Base-by-base conservation (phyloP, 2,329 filamentous ascomycete genomes). In the Madurella fahalii region DNA sequence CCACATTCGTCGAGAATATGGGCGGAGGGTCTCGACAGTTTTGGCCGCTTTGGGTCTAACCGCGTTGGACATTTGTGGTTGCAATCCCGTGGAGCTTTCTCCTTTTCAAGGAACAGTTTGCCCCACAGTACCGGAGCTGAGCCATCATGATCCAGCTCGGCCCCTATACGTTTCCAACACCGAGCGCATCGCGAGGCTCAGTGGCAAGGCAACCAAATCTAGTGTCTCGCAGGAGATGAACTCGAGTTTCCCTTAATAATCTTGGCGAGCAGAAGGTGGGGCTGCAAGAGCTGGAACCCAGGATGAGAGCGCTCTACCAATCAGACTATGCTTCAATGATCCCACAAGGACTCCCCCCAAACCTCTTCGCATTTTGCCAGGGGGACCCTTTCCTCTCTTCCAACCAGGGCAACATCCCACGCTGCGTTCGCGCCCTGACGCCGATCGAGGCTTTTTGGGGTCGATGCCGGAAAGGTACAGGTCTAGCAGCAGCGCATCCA, bases 361-460 rank as follows among this genome's bases (percentile, higher is more conserved):
- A 47, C n/a, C n/a, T n/a, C n/a, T 41, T 45, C 42, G 11, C 47
- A 13, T 13, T 16, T 34, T 25, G 25, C 43, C 57, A 54, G 51
- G 55, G 51, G 55, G 53, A 40, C 11, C 18, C 37, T 30, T 54
- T 57, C 42, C 42, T 41, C 25, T 17, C 8, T 44, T 11, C 34
- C 52, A 48, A 48, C 39, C 47, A 45, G 37, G 42, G 47, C n/a
- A 37, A 37, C 54, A 60, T 54, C 60, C 60, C 60, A 56, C 60
- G 60, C 58, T 46, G 52, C 49, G 18, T 17, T 53, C 50, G 43
- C 37, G 50, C 53, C 34, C 25, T 48, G 40, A 45, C 37, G 57
- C 57, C 58, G 51, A 58, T 58, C 57, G 46, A 48, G 46, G 54
- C 40, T 54, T 48, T 17, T 40, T 34, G 52, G 47, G 13, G 17